Evolutionary conservation across 805 yeast genomes (phyloP), one percentile per base, ranked within the genome.

Genomic region (Yamadazyma scolyti): DNA sequence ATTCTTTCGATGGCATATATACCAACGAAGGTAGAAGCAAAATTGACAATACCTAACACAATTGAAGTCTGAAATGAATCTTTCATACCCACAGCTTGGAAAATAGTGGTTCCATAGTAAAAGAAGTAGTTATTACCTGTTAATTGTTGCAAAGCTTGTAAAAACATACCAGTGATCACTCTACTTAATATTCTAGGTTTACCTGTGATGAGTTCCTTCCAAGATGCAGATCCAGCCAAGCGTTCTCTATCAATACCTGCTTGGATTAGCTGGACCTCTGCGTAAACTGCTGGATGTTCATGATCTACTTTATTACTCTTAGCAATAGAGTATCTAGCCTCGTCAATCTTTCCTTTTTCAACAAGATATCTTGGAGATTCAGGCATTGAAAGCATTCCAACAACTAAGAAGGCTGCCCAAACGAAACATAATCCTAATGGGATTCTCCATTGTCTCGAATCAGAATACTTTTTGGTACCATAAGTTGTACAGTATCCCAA

Each of bases 331-430:
- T 39, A 37, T 46, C 56, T 70, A 24, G 86, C 86, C 34, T 73
- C 75, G 20, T 74, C 79, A 20, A 65, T 40, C 34, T 58, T 65
- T 25, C 58, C 62, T 39, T 59, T 61, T 53, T 71, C 76, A 39
- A 75, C 65, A 57, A 80, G 68, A 60, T 53, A 80, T 49, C 83
- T 63, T 40, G 87, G 82, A 20, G 84, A 76, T 59, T 80, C 88
- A 20, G 87, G 86, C 71, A 78, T 76, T 42, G 67, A 63, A 16
- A 66, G 39, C 77, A 72, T 70, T 50, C 75, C 79, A 19, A 50
- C 39, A 23, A 68, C 58, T 65, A 73, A 63, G 28, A 73, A 47
- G 30, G 60, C 46, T 47, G 76, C 73, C 81, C 82, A 64, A 48
- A 60, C 70, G 40, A 68, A 69, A 48, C 73, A 67, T 35, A 76